These are phyloP conservation scores for Amphicarpaea edgeworthii DNA, from an alignment of 306 rosid species.

Conservation along the genomic window DNA sequence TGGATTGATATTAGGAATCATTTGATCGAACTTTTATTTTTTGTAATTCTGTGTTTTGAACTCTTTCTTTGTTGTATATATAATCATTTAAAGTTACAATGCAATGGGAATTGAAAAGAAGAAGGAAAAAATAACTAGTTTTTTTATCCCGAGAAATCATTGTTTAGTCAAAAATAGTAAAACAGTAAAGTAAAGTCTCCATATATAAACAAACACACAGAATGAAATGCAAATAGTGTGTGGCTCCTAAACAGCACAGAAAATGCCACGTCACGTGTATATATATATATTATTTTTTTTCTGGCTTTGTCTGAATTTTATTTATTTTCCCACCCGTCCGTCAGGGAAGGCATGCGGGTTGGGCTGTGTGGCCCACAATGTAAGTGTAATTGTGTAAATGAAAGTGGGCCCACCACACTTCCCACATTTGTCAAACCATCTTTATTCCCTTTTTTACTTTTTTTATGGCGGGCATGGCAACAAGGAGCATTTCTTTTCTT, in stretches of 20 bases:
- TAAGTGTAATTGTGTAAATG: conserved; percentile 16
- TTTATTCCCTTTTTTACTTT: conserved; percentile 7
- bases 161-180: conserved; percentile 17
- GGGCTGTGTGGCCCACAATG: conserved; percentile 40
- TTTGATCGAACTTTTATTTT: too few relatives aligned
- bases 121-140: not conserved
- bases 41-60: too few relatives aligned
- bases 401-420: conserved; percentile 37
- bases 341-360: conserved; percentile 45
- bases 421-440: conserved; percentile 1
- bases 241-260: not conserved
- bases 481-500: conserved; percentile 26
- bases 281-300: conserved; percentile 15
- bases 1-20: not conserved
- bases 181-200: not conserved
- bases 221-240: conserved; percentile 1
- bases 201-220: not conserved
- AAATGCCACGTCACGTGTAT: conserved; percentile 23
- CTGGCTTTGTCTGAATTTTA: not conserved
- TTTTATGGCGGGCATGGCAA: conserved; percentile 25
- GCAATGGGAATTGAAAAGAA: not conserved
- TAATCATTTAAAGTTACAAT: not conserved
- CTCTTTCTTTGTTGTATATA: not conserved
- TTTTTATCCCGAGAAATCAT: not conserved
- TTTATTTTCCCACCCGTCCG: conserved; percentile 3